Evolutionary conservation across 1,139 yeast species (phyloP).

Genomic region (Suhomyces guaymorum): DNA sequence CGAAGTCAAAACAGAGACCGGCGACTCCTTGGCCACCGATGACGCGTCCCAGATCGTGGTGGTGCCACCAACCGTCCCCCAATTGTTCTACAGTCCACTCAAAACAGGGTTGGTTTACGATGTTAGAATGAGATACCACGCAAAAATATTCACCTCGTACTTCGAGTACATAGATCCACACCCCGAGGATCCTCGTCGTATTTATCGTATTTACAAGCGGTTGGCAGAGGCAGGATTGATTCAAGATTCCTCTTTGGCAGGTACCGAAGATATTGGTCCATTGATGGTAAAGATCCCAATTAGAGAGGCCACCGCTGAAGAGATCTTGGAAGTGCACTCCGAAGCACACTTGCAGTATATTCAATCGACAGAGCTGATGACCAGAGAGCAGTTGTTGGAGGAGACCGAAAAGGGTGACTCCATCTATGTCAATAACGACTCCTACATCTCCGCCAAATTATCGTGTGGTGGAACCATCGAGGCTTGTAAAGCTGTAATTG

Average conservation of each 20-base stretch:
- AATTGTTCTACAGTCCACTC: slow-evolving; percentile 63
- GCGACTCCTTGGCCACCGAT: neutral
- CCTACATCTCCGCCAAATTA: slow-evolving; percentile 80
- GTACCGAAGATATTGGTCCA: slow-evolving; percentile 82
- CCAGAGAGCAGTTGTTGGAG: slow-evolving; percentile 71
- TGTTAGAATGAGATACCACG: slow-evolving; percentile 96
- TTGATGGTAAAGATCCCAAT: slow-evolving; percentile 86
- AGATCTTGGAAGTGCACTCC: slow-evolving; percentile 83
- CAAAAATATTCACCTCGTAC: slow-evolving; percentile 87
- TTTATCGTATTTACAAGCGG: slow-evolving; percentile 87
- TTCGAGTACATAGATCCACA: slow-evolving; percentile 97
- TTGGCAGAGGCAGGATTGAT: slow-evolving; percentile 93
- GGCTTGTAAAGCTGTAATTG: slow-evolving; percentile 93
- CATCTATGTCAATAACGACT: slow-evolving; percentile 91
- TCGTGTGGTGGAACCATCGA: slow-evolving; percentile 98
- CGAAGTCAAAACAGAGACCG: neutral
- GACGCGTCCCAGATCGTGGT: slow-evolving; percentile 32
- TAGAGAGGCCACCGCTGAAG: slow-evolving; percentile 85
- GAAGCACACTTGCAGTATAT: slow-evolving; percentile 76
- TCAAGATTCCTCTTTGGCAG: slow-evolving; percentile 76
- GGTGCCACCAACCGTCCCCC: slow-evolving; percentile 57
- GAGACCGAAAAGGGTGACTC: slow-evolving; percentile 94
- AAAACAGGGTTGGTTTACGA: slow-evolving; percentile 96
- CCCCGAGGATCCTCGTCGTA: slow-evolving; percentile 98
- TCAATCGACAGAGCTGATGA: slow-evolving; percentile 75